Evolutionary conservation across 306 rosid species (phyloP), one percentile per base, ranked within the genome.

Genomic region (Vigna nakashimae): DNA sequence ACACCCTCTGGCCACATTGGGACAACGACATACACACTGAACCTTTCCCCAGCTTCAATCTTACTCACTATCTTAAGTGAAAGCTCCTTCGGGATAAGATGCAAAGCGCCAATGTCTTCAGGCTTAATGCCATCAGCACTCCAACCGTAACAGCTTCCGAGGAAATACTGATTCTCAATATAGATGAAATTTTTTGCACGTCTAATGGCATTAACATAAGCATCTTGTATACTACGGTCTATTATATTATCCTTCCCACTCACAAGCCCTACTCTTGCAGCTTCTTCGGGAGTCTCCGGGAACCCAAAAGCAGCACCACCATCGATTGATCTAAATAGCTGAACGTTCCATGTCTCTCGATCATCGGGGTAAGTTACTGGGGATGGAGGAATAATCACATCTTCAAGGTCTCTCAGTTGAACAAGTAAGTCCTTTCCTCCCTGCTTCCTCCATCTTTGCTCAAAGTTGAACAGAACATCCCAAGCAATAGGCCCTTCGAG

Each of bases 291-390:
- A 28, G 84, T 75, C 24, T 90, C 91, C 0, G 94, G 94, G 76
- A 90, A 90, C 51, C 93, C 91, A 45, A 86, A 90, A 76, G 90
- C 94, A 69, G 94, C 94, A 58, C 94, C 94, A 30, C 91, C 94
- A 43, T 90, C 94, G 17, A 90, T 87, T 0, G 91, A 90, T 73
- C 94, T 71, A 75, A 90, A 90, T 55, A 90, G 73, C 69, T 90
- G 94, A 79, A 90, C 94, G 11, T 87, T 86, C 91, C 94, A 90
- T 3, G 93, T 82, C 22, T 90, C 93, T 1, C 40, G 83, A 71
- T 90, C 93, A 71, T 90, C 86, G 1, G 74, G 82, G 79, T 74
- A 90, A 81, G 80, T 90, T 16, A 86, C 91, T 0, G 94, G 90
- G 5, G 94, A 90, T 16, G 94, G 91, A 5, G 94, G 79, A 59